Evolutionary conservation across 1,284 basidiomycete species (phyloP).

Genomic region (Earliella scabrosa): DNA sequence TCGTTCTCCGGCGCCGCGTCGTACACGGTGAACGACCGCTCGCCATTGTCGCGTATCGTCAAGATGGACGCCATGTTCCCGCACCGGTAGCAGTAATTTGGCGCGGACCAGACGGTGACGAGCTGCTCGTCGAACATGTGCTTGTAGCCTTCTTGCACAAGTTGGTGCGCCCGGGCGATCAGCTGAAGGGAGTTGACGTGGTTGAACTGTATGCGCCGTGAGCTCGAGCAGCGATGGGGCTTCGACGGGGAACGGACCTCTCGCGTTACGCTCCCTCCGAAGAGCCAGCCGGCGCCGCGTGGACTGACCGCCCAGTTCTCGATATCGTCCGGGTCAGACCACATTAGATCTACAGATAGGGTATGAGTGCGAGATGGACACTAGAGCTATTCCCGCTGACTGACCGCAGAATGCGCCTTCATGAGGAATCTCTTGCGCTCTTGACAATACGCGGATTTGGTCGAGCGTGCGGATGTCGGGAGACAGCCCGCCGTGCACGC

Average conservation of each 20-base stretch:
- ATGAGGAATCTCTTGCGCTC: conserved; percentile 95
- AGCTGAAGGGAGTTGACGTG: conserved; percentile 85
- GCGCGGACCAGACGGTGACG: conserved; percentile 98
- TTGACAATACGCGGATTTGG: conserved; percentile 88
- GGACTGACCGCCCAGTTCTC: conserved; percentile 96
- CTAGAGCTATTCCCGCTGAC: conserved; percentile 30
- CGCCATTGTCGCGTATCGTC: conserved; percentile 69
- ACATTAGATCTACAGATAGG: conserved; percentile 81
- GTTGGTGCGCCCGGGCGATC: conserved; percentile 93
- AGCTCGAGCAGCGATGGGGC: background rate
- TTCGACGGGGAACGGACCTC: conserved; percentile 57
- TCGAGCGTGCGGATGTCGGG: conserved; percentile 93
- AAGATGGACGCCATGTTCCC: conserved; percentile 83
- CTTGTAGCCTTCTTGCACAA: conserved; percentile 97
- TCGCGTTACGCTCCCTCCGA: conserved; percentile 84
- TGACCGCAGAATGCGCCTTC: conserved; percentile 96
- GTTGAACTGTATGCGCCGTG: conserved; percentile 69
- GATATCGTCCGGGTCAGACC: conserved; percentile 97
- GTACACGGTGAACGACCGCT: conserved; percentile 77
- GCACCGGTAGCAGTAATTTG: conserved; percentile 92
- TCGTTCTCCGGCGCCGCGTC: conserved; percentile 87
- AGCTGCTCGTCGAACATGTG: conserved; percentile 96
- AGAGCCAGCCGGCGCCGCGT: conserved; percentile 95
- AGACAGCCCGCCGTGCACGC: conserved; percentile 92
- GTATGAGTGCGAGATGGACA: background rate